These are phyloP conservation scores for Leptographium flavum DNA, from an alignment of 2,329 filamentous ascomycete species.

Conservation along the genomic window DNA sequence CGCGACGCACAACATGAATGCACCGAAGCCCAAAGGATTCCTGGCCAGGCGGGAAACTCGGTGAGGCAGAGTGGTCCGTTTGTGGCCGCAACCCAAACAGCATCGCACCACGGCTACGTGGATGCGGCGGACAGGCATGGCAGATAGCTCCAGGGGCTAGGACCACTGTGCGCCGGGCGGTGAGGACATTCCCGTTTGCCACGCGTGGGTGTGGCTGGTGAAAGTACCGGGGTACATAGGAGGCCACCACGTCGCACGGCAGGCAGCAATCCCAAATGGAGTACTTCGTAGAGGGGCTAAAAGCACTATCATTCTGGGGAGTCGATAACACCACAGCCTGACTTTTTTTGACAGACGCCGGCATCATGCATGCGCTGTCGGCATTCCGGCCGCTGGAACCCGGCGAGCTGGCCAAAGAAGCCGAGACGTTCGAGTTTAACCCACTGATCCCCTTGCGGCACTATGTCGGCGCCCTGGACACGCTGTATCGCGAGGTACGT, in stretches of 20 bases:
- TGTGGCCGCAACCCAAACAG: not conserved
- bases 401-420: conserved; percentile 62
- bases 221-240: too few relatives aligned
- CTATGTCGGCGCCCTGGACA: conserved; percentile 71
- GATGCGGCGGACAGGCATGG: not conserved
- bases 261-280: too few relatives aligned
- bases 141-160: not conserved
- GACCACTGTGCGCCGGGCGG: too few relatives aligned
- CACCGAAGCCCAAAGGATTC: not conserved
- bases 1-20: not conserved
- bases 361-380: not conserved
- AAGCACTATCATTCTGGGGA: too few relatives aligned
- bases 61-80: not conserved
- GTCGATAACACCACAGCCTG: too few relatives aligned
- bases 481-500: conserved; percentile 62
- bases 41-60: not conserved
- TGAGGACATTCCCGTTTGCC: too few relatives aligned
- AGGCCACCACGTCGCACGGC: too few relatives aligned
- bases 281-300: too few relatives aligned
- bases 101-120: not conserved
- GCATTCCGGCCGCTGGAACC: conserved; percentile 47
- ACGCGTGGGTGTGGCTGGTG: too few relatives aligned
- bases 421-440: conserved; percentile 71
- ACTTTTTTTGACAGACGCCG: too few relatives aligned
- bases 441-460: conserved; percentile 59